A percentile compares a stretch with the other conserved stretches of the same genome.
Conservation (phyloP, 805 yeast genomes). For the Diddensiella caesifluorescens region DNA sequence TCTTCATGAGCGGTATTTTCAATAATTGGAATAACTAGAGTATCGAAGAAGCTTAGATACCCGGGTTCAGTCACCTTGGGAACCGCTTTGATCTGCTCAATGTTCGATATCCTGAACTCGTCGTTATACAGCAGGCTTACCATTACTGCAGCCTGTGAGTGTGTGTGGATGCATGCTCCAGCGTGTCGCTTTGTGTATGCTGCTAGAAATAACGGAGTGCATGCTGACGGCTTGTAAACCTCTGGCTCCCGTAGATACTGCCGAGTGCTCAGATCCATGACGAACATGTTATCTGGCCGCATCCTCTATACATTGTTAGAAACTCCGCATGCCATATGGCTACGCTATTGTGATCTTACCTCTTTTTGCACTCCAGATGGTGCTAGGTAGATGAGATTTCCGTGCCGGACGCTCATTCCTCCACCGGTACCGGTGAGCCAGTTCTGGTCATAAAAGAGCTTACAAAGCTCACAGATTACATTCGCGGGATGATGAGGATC, state of each 20-base stretch:
- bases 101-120: slow-evolving; percentile 69
- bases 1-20: slow-evolving; percentile 89
- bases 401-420: slow-evolving; percentile 71
- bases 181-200: slow-evolving; percentile 64
- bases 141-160: slow-evolving; percentile 84
- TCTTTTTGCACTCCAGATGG: slow-evolving; percentile 98
- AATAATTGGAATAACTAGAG: slow-evolving; percentile 78
- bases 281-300: slow-evolving; percentile 76
- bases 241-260: slow-evolving; percentile 57
- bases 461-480: slow-evolving; percentile 75
- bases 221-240: slow-evolving; percentile 79
- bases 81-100: slow-evolving; percentile 90
- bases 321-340: slow-evolving; percentile 1
- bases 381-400: slow-evolving; percentile 61
- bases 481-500: slow-evolving; percentile 74
- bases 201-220: slow-evolving; percentile 82
- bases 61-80: slow-evolving; percentile 68
- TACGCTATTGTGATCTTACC: slow-evolving; percentile 19
- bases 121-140: slow-evolving; percentile 62
- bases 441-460: slow-evolving; percentile 66
- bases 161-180: slow-evolving; percentile 94
- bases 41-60: slow-evolving; percentile 65
- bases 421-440: slow-evolving; percentile 98
- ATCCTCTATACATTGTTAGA: slow-evolving; percentile 40
- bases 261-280: slow-evolving; percentile 51